Evolutionary conservation across 352 stramenopile species (phyloP).

Genomic region (Globisporangium camurandrum): DNA sequence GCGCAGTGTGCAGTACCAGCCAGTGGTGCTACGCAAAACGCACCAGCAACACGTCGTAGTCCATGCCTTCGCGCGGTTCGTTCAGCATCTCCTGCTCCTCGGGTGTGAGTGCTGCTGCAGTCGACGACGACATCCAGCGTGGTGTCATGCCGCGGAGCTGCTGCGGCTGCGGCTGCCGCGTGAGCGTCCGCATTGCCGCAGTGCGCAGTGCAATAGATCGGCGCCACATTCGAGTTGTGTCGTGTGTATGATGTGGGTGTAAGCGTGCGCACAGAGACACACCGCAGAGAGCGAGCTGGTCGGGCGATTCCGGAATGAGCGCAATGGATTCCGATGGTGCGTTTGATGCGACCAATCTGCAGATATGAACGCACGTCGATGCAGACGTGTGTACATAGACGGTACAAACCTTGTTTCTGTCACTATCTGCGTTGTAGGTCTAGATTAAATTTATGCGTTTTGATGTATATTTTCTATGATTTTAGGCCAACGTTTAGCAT

Average conservation of each 20-base stretch:
- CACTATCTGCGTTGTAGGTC: too few relatives aligned
- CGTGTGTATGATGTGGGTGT: not conserved
- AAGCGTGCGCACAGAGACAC: not conserved
- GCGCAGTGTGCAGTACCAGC: not conserved
- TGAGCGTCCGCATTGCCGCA: constrained; percentile 2
- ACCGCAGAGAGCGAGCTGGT: not conserved
- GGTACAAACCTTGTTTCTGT: not conserved
- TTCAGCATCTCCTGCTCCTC: constrained; percentile 67
- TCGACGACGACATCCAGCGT: constrained; percentile 34
- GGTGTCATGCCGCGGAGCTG: constrained; percentile 8
- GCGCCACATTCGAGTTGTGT: constrained; percentile 2
- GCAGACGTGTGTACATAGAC: not conserved
- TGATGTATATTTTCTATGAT: not conserved
- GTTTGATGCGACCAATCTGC: not conserved
- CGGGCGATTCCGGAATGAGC: constrained; percentile 2
- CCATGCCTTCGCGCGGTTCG: constrained; percentile 89
- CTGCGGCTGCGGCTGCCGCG: constrained; percentile 4
- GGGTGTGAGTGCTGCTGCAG: constrained; percentile 32
- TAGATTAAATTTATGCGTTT: not conserved
- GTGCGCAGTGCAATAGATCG: constrained; percentile 8
- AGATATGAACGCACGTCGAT: constrained; percentile 2
- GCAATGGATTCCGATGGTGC: constrained; percentile 5
- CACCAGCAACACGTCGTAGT: constrained; percentile 99
- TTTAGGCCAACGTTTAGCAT: not conserved
- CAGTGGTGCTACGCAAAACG: constrained; percentile 6